These are phyloP conservation scores for Stylosanthes scabra DNA, from an alignment of 331 rosid genomes.

Conservation along the genomic window DNA sequence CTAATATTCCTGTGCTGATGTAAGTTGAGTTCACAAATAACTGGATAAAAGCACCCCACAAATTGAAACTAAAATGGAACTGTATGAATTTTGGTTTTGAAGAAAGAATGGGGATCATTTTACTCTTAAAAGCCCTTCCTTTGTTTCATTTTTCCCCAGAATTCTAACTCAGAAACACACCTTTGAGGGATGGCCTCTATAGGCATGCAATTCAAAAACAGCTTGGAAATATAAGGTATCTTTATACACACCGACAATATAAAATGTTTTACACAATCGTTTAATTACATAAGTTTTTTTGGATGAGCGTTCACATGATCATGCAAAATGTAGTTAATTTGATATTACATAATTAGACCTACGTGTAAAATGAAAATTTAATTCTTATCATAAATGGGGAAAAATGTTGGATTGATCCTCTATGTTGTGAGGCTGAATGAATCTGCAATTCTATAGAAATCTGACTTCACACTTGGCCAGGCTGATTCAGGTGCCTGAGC, in stretches of 20 bases:
- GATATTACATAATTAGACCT: too few relatives aligned
- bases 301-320: too few relatives aligned
- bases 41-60: neutral
- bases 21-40: constrained; percentile 4
- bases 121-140: too few relatives aligned
- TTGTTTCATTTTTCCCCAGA: too few relatives aligned
- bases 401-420: neutral
- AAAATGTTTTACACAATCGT: too few relatives aligned
- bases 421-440: constrained; percentile 71
- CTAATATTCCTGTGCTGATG: constrained; percentile 6
- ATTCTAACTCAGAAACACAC: too few relatives aligned
- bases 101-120: neutral
- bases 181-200: neutral
- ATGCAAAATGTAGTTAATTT: too few relatives aligned
- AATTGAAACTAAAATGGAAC: neutral
- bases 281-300: too few relatives aligned
- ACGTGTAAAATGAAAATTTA: too few relatives aligned
- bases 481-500: constrained; percentile 92
- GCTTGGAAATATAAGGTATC: neutral
- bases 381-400: too few relatives aligned
- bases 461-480: constrained; percentile 66
- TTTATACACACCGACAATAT: too few relatives aligned
- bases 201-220: constrained; percentile 26
- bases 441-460: constrained; percentile 64
- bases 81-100: neutral